Percentiles rank a stretch among this genome's conserved stretches.
Conservation (phyloP, 1,139 yeast species). For the Protomyces inouyei region DNA sequence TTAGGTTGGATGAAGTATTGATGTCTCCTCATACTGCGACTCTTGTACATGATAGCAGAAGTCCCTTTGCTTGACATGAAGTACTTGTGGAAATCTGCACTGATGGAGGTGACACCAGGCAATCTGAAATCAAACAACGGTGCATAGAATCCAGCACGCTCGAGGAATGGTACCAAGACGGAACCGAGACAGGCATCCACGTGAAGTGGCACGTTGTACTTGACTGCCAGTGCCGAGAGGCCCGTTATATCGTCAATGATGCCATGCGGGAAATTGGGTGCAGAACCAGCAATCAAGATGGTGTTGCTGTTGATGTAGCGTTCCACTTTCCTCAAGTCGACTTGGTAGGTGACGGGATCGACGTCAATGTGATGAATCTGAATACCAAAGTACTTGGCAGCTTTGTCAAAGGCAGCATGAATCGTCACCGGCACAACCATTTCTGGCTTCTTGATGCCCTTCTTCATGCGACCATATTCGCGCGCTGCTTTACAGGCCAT, state of each 20-base stretch:
- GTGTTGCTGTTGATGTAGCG: constrained; percentile 71
- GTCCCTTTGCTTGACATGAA: constrained; percentile 98
- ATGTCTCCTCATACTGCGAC: constrained; percentile 57
- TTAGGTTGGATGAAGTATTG: constrained; percentile 80
- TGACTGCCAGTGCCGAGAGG: constrained; percentile 61
- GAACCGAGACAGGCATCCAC: constrained; percentile 97
- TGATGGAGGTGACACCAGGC: constrained; percentile 93
- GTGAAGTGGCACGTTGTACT: constrained; percentile 70
- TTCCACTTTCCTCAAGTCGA: constrained; percentile 58
- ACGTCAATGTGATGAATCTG: constrained; percentile 74
- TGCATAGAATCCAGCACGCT: constrained; percentile 55
- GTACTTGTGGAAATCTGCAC: constrained; percentile 96
- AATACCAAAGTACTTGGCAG: constrained; percentile 85
- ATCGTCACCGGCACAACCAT: constrained; percentile 83
- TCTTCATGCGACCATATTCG: constrained; percentile 56
- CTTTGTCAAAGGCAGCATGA: constrained; percentile 95
- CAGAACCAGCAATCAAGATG: constrained; percentile 80
- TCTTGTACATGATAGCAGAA: constrained; percentile 83
- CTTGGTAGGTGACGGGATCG: constrained; percentile 64
- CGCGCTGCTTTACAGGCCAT: constrained; percentile 82
- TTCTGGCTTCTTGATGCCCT: constrained; percentile 70
- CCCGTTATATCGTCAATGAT: constrained; percentile 81
- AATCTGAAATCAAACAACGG: constrained; percentile 71
- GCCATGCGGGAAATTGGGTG: constrained; percentile 97
- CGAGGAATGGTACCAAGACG: constrained; percentile 76